These are phyloP conservation scores for Raffaelea ambrosiae DNA, from an alignment of 2,329 filamentous ascomycete species.

Conservation along the genomic window DNA sequence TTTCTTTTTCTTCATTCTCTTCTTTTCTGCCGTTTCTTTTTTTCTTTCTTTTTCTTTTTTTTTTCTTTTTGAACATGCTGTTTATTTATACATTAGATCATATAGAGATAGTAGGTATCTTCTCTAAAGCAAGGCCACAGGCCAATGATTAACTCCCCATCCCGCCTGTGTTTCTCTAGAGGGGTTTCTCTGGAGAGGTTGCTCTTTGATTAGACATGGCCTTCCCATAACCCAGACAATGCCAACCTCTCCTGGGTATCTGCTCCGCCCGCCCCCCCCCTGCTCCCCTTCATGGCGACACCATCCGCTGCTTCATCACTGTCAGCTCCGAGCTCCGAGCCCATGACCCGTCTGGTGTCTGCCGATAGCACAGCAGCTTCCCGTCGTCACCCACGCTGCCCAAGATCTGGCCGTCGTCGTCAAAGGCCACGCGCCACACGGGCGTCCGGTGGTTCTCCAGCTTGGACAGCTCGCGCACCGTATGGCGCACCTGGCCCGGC, in stretches of 20 bases:
- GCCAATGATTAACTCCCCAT: too few relatives aligned
- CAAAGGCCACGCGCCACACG: conserved; percentile 69
- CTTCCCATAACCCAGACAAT: too few relatives aligned
- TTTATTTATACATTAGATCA: too few relatives aligned
- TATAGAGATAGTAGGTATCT: too few relatives aligned
- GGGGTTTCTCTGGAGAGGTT: too few relatives aligned
- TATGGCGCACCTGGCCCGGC: conserved; percentile 59
- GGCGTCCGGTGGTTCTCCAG: conserved; percentile 61
- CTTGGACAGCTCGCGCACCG: conserved; percentile 53
- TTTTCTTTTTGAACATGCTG: background rate
- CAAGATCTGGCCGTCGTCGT: conserved; percentile 61
- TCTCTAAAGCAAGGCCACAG: too few relatives aligned
- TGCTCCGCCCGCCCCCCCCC: too few relatives aligned
- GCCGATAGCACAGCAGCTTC: conserved; percentile 52
- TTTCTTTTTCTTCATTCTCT: too few relatives aligned
- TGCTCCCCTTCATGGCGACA: conserved; percentile 14
- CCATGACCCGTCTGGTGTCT: conserved; percentile 49
- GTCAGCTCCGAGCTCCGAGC: conserved; percentile 51
- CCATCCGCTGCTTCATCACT: conserved; percentile 49
- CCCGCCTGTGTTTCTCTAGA: too few relatives aligned
- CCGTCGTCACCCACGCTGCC: conserved; percentile 73
- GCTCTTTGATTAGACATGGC: too few relatives aligned
- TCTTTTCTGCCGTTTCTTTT: too few relatives aligned
- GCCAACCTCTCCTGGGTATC: too few relatives aligned
- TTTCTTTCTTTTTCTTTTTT: background rate